Percentiles rank a stretch among this genome's conserved stretches.
Conservation (phyloP, 192 early-diverging fungal genomes). For the Coemansia brasiliensis region DNA sequence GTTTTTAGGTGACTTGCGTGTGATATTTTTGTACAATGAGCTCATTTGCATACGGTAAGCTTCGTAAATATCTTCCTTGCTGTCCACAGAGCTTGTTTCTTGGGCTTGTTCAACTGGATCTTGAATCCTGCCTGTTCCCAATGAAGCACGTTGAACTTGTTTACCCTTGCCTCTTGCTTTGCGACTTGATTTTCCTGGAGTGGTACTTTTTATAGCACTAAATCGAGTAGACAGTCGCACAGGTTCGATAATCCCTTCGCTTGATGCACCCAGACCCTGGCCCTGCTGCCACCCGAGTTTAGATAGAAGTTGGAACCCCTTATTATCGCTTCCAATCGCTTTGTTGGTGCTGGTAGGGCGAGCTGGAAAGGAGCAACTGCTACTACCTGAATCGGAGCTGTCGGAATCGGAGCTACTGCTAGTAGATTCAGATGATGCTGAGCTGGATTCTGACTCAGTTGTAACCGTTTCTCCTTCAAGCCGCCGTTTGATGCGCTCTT, state of each 20-base stretch:
- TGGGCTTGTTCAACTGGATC: background rate
- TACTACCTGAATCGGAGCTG: conserved; percentile 1
- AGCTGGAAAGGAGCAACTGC: background rate
- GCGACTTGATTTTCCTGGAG: conserved; percentile 1
- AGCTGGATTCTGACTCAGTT: conserved; percentile 6
- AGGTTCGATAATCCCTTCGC: conserved; percentile 42
- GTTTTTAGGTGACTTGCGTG: background rate
- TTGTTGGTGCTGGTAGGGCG: conserved; percentile 22
- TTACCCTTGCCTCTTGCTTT: conserved; percentile 3
- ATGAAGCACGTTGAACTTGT: conserved; percentile 15
- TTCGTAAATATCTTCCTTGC: conserved; percentile 20
- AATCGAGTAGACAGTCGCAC: conserved; percentile 35
- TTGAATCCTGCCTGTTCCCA: conserved; percentile 19
- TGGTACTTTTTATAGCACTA: conserved; percentile 14
- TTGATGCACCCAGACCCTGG: conserved; percentile 37
- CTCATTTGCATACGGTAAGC: conserved; percentile 43
- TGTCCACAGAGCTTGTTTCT: background rate
- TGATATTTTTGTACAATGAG: conserved; percentile 15
- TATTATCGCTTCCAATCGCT: conserved; percentile 45
- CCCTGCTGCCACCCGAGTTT: conserved; percentile 54
- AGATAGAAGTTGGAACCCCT: conserved; percentile 41
- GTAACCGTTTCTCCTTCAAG: conserved; percentile 8
- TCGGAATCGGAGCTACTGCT: conserved; percentile 11
- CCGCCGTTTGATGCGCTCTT: conserved; percentile 15
- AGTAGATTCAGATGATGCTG: background rate